Percentiles rank a stretch among this genome's conserved stretches.
Conservation (phyloP, 129 eudicot species). For the Smallanthus sonchifolius region DNA sequence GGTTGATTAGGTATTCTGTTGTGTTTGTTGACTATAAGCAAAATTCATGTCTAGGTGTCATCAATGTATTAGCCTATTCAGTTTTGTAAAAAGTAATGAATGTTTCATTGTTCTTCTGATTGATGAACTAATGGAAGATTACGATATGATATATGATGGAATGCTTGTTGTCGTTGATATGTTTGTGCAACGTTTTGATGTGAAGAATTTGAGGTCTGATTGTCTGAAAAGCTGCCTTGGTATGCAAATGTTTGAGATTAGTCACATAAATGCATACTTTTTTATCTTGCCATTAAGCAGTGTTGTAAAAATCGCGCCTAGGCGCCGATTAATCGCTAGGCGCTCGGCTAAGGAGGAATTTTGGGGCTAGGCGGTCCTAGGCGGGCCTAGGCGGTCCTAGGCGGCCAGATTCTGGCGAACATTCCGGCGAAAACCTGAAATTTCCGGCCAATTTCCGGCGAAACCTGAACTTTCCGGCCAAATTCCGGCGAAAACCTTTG, state of each 20-base stretch:
- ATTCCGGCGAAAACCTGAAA: no score
- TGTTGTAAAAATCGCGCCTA: no score
- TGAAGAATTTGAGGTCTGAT: not conserved
- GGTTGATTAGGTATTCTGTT: not conserved
- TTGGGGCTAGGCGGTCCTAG: no score
- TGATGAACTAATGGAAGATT: not conserved
- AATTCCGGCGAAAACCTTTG: no score
- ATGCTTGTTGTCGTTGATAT: conserved; percentile 1
- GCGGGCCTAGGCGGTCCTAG: no score
- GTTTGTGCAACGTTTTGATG: not conserved
- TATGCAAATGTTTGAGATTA: not conserved
- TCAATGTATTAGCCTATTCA: not conserved
- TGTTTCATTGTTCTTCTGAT: not conserved
- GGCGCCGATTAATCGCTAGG: no score
- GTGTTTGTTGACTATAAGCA: not conserved
- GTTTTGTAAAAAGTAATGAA: not conserved
- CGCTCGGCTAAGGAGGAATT: no score
- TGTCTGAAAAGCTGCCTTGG: not conserved
- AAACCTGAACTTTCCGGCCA: no score
- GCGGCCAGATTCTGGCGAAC: no score
- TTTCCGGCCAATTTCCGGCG: no score
- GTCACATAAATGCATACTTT: not conserved
- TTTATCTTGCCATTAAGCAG: not conserved
- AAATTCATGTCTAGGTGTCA: not conserved
- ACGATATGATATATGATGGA: not conserved